These are phyloP conservation scores for Saccharum hybrid DNA, from an alignment of 202 grass and related monocot species.

Conservation along the genomic window DNA sequence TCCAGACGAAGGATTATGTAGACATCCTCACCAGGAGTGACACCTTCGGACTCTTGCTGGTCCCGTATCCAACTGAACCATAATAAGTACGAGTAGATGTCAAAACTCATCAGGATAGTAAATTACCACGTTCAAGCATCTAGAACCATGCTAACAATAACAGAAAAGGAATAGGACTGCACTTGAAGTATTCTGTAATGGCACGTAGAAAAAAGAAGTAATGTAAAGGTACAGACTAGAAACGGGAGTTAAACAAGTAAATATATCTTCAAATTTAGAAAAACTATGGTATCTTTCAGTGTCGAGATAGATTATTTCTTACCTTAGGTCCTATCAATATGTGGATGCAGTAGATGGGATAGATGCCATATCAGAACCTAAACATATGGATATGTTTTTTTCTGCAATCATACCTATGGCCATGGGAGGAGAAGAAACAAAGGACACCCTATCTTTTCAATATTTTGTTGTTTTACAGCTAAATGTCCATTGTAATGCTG, in stretches of 20 bases:
- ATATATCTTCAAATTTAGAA: neutral
- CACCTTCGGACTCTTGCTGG: slow-evolving; percentile 83
- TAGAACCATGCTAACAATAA: slow-evolving; percentile 30
- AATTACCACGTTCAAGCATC: slow-evolving; percentile 1
- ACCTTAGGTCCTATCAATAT: neutral
- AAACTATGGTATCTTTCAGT: neutral
- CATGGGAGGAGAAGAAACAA: neutral
- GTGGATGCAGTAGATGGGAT: neutral
- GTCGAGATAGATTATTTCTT: neutral
- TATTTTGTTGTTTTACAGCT: neutral
- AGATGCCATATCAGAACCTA: neutral
- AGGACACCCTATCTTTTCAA: neutral
- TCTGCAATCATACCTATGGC: neutral
- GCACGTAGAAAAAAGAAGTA: neutral
- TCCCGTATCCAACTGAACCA: slow-evolving; percentile 81
- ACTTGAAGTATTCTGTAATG: neutral
- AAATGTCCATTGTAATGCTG: slow-evolving; percentile 25
- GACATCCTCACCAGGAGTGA: slow-evolving; percentile 83
- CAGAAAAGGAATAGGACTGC: slow-evolving; percentile 11
- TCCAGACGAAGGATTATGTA: slow-evolving; percentile 86
- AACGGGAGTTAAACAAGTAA: neutral
- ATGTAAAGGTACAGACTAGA: neutral
- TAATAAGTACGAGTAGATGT: slow-evolving; percentile 2
- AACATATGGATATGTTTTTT: neutral
- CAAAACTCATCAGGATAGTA: neutral